Percentiles rank a stretch among this genome's conserved stretches.
Evolutionary conservation across 164 flowering plant genomes (phyloP).

Genomic region (Macadamia integrifolia): DNA sequence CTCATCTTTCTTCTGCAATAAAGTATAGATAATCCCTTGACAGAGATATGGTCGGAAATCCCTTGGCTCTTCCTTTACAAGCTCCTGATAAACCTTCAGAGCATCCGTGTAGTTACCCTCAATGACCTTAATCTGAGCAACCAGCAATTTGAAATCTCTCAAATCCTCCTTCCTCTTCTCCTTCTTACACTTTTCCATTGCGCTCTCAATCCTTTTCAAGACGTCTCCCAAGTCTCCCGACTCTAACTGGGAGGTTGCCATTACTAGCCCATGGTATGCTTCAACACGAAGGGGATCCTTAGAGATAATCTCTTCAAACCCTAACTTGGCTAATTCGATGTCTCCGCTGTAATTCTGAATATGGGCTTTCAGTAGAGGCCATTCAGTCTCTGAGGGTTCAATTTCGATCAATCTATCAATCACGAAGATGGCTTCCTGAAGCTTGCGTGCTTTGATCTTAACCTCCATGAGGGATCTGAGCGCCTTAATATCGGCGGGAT

Average conservation of each 20-base stretch:
- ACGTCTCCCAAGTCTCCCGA: slow-evolving; percentile 31
- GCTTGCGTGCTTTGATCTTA: slow-evolving; percentile 43
- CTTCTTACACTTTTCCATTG: slow-evolving; percentile 54
- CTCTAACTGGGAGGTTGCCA: slow-evolving; percentile 41
- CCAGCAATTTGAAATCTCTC: slow-evolving; percentile 73
- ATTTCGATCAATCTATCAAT: slow-evolving; percentile 54
- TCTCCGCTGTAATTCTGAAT: slow-evolving; percentile 47
- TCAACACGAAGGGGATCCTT: slow-evolving; percentile 66
- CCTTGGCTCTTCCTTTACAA: slow-evolving; percentile 80
- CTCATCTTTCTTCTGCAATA: slow-evolving; percentile 55
- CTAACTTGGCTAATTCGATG: slow-evolving; percentile 35
- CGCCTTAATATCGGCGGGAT: slow-evolving; percentile 43
- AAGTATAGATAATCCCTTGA: slow-evolving; percentile 75
- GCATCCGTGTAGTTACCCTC: slow-evolving; percentile 66
- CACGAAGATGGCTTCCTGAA: slow-evolving; percentile 48
- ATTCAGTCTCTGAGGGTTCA: slow-evolving; percentile 60
- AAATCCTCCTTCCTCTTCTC: slow-evolving; percentile 45
- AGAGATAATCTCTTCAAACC: slow-evolving; percentile 51
- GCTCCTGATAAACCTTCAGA: slow-evolving; percentile 65
- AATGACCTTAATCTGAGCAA: slow-evolving; percentile 72
- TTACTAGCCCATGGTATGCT: slow-evolving; percentile 77
- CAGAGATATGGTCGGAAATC: slow-evolving; percentile 93
- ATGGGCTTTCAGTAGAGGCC: slow-evolving; percentile 63
- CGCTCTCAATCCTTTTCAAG: slow-evolving; percentile 45
- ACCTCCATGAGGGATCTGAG: slow-evolving; percentile 60